Base-by-base conservation (phyloP, 2,329 filamentous ascomycete genomes). In the Fusarium pininemorale region DNA sequence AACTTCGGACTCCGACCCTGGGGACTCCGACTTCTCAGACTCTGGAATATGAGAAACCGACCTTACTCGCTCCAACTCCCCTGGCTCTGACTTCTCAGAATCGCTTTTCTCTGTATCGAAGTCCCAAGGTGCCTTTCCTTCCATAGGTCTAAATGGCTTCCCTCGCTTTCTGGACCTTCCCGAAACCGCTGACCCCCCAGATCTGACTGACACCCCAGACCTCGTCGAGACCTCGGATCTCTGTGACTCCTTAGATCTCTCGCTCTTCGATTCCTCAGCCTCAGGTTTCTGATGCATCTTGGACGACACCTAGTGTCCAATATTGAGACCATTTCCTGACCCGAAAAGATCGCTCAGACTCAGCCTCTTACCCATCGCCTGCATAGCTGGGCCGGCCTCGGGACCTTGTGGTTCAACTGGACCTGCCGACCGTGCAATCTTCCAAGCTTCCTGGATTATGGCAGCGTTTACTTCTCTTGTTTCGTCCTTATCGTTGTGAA, bases 401-500 rank as follows among this genome's bases (percentile, higher is more conserved):
- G 79, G 75, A 0, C 77, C 78, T n/a, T 79, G 77, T 16, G 74
- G 72, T 32, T 80, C 78, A 22, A 78, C 76, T 22, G 74, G 75
- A 4, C 79, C 79, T 15, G 77, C 78, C 32, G 80, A 74, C 28
- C 81, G 78, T 5, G 81, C 82, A 60, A 81, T 76, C 62, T 81
- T 82, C 84, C 87, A 87, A 38, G 82, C 82, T 60, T 84, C 82
- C 47, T 83, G 78, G 13, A 88, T 86, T 63, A 82, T 81, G 37
- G 81, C 81, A 18, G 80, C 82, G 60, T 85, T 85, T 56, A 81
- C 75, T 58, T 82, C 79, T 54, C 86, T 80, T 37, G 85, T 87
- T 70, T 84, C 82, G 51, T 83, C 83, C 69, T 82, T 80, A 74
- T 87, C 85, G 59, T 86, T 85, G 79, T 90, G 87, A 66, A 90